Evolutionary conservation across 2,329 filamentous ascomycete species (phyloP).

Genomic region (Fusarium sp.): DNA sequence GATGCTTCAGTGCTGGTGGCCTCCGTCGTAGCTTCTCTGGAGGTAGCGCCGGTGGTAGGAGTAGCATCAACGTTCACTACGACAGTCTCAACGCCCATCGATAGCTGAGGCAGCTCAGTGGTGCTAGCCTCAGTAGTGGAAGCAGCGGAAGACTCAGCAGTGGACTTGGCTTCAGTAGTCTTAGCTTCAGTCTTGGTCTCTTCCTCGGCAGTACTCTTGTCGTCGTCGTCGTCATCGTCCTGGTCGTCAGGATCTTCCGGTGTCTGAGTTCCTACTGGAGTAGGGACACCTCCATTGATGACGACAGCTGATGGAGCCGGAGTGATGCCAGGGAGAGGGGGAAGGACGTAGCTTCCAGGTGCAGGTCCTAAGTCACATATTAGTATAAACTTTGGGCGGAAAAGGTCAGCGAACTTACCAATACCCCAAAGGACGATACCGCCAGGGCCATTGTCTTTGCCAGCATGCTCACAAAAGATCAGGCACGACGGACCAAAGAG

Average conservation of each 20-base stretch:
- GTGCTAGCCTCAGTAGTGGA: not conserved
- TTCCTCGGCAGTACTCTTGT: not conserved
- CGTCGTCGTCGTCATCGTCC: not conserved
- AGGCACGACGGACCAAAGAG: not conserved
- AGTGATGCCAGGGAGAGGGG: not conserved
- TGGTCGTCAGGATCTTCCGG: not conserved
- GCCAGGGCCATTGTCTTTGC: not conserved
- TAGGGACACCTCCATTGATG: slow-evolving; percentile 1
- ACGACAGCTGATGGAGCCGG: not conserved
- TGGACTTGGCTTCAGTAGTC: not conserved
- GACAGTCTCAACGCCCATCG: not conserved
- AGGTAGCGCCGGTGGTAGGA: not conserved
- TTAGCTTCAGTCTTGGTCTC: slow-evolving; percentile 1
- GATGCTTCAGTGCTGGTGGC: not conserved
- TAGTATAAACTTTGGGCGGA: fast-evolving
- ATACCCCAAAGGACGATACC: slow-evolving; percentile 4
- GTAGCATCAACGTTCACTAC: not conserved
- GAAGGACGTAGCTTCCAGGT: not conserved
- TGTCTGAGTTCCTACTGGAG: not conserved
- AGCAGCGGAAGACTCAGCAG: not conserved
- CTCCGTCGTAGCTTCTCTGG: not conserved
- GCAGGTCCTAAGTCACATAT: not conserved
- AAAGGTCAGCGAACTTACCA: not conserved
- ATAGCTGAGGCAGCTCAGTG: not conserved
- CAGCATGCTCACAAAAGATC: slow-evolving; percentile 4